Evolutionary conservation across 345 rosid species (phyloP), one percentile per base, ranked within the genome.

Genomic region (Stellera chamaejasme): DNA sequence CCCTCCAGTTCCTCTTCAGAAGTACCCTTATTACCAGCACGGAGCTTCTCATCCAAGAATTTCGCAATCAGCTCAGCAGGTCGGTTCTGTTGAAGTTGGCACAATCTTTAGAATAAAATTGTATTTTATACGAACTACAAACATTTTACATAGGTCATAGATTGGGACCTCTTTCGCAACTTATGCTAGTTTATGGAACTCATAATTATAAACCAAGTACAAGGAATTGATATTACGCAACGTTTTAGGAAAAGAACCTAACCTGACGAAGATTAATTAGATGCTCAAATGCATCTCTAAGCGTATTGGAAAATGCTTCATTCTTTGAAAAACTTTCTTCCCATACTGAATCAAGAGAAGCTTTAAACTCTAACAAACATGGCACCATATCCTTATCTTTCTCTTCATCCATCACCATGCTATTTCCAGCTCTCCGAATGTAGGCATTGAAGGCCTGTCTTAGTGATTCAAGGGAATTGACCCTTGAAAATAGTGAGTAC

Each of bases 1-100:
- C 83, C 80, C 97, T 93, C 99, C 82, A 89, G 77, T 74, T 93
- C 99, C 83, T 93, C 99, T 81, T 93, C 99, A 15, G 99, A 89
- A 59, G 96, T 89, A 72, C 96, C 97, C 81, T 93, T 93, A 67
- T 93, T 93, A 56, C 99, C 97, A 77, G 99, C 97, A 67, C 97
- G 99, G 63, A 93, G 91, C 75, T 93, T 93, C 66, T 89, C 99
- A 64, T 93, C 99, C 82, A 89, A 75, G 76, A 89, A 93, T 74
- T 93, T 93, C 11, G 99, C 97, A 47, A 93, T 93, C 70, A 93
- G 77, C 78, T 93, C 99, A 49, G 99, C 97, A 55, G 97, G 90
- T 47, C 97, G 96, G 71, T 93, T 93, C 99, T 93, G 69, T 73
- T 61, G 64, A 67, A 70, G 15, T 50, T 13, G 72, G 60, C 45